phyloP scores from a whole-genome alignment of 2,329 filamentous ascomycete species.

The Aureobasidium namibiae region DNA sequence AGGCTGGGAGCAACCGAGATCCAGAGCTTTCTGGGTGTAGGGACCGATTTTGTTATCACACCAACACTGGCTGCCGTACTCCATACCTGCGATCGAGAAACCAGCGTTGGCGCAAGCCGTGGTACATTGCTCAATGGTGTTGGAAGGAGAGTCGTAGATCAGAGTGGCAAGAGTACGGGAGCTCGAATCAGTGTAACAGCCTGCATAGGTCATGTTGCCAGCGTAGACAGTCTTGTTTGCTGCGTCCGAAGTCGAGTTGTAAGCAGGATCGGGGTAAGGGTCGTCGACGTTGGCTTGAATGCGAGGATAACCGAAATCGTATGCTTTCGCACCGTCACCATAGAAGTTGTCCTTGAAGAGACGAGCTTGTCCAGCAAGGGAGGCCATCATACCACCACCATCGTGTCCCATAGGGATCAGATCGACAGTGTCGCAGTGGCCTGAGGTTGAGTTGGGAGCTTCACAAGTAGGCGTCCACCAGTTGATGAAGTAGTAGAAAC shows the following conservation, averaged over 20 bases:
- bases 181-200: constrained; percentile 28
- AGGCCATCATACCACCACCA: constrained; percentile 28
- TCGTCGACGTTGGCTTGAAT: constrained; percentile 24
- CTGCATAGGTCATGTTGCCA: constrained; percentile 30
- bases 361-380: constrained; percentile 27
- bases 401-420: constrained; percentile 28
- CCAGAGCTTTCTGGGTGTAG: constrained; percentile 21
- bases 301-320: constrained; percentile 31
- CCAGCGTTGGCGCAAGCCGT: constrained; percentile 22
- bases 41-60: constrained; percentile 25
- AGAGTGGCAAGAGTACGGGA: constrained; percentile 18
- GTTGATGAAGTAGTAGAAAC: constrained; percentile 33
- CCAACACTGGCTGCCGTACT: constrained; percentile 27
- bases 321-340: constrained; percentile 25
- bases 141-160: constrained; percentile 22
- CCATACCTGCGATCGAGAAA: constrained; percentile 29
- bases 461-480: constrained; percentile 26
- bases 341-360: constrained; percentile 33
- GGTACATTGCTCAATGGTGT: constrained; percentile 27
- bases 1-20: constrained; percentile 22
- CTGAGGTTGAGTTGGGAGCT: constrained; percentile 15
- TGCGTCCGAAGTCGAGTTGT: constrained; percentile 15
- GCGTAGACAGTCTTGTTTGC: constrained; percentile 22
- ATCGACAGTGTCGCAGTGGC: constrained; percentile 29
- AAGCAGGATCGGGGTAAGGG: constrained; percentile 26